These are phyloP conservation scores for Penicillium taxi DNA, from an alignment of 495 filamentous ascomycete species.

Conservation along the genomic window DNA sequence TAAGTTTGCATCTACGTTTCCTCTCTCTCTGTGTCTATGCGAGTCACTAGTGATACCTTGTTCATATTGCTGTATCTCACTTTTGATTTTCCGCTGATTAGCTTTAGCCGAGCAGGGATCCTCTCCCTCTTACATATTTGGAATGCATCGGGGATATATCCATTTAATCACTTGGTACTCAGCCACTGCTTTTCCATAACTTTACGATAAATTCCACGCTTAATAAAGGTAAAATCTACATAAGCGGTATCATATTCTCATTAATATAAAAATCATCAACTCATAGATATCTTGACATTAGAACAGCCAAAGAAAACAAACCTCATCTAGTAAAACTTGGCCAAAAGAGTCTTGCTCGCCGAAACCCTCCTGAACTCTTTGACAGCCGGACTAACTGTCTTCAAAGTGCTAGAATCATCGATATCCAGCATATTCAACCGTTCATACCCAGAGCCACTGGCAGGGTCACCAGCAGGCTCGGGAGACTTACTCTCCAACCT, in stretches of 20 bases:
- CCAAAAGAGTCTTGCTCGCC: conserved; percentile 16
- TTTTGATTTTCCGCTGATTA: no score
- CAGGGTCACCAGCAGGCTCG: neutral
- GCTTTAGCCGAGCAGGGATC: no score
- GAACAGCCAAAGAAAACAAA: neutral
- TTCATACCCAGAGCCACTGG: neutral
- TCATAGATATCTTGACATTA: neutral
- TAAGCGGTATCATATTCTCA: no score
- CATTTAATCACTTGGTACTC: no score
- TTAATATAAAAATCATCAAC: conserved; percentile 1
- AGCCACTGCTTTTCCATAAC: no score
- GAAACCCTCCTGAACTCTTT: conserved; percentile 27
- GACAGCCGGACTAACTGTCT: conserved; percentile 23
- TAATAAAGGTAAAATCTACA: no score
- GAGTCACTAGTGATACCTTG: conserved; percentile 16
- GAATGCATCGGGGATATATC: no score
- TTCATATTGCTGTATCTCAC: conserved; percentile 2
- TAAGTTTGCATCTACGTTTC: conserved; percentile 13
- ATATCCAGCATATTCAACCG: conserved; percentile 12
- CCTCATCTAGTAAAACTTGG: conserved; percentile 19
- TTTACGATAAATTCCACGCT: no score
- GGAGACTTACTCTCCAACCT: neutral
- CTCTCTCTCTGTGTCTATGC: conserved; percentile 5
- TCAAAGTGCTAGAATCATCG: conserved; percentile 11
- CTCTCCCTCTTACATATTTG: no score